Base-by-base conservation (phyloP, 768 basidiomycete genomes). In the Mycena floridula region DNA sequence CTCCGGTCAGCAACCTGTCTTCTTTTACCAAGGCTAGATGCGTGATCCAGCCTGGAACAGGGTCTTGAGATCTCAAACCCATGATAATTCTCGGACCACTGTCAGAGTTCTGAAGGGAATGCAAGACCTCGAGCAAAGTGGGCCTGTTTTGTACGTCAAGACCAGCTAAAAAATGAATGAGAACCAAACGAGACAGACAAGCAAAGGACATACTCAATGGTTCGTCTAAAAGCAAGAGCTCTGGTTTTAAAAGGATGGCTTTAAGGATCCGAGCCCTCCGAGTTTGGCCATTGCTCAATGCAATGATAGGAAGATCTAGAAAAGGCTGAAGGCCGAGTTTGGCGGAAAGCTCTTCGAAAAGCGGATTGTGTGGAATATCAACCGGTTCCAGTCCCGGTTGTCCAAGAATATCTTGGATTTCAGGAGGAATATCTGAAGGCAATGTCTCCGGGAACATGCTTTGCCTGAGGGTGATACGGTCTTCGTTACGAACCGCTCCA, bases 221-320 rank as follows among this genome's bases (percentile, higher is more conserved):
- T 60, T 98, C 95, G 49, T 96, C 93, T n/a, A 97, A 70, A 6
- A 98, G 62, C 20, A 97, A 58, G 16, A 97, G 58, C 48, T 82
- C 74, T 0, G 92, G 90, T 37, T 75, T 70, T 15, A 62, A 67
- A 25, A 97, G 58, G 7, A 97, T 61, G 0, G 88, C 87, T 50
- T 82, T 79, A 7, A 88, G 71, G 38, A 99, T 87, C 37, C 93
- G 69, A 5, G 92, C 92, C 15, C 90, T 67, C 28, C 94, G 68
- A 24, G 85, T 97, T 67, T 99, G 94, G 0, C 95, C 95, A 55
- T 94, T 95, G 50, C 86, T 89, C 42, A 98, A 60, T 0, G 89
- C 89, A 7, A 97, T 72, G 4, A 89, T 59, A 0, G 95, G 95
- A 5, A 95, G 56, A 56, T 93, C 84, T n/a, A 98, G 67, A 21